These are phyloP conservation scores for Geranium incanum DNA, from an alignment of 441 rosid species.

Conservation along the genomic window DNA sequence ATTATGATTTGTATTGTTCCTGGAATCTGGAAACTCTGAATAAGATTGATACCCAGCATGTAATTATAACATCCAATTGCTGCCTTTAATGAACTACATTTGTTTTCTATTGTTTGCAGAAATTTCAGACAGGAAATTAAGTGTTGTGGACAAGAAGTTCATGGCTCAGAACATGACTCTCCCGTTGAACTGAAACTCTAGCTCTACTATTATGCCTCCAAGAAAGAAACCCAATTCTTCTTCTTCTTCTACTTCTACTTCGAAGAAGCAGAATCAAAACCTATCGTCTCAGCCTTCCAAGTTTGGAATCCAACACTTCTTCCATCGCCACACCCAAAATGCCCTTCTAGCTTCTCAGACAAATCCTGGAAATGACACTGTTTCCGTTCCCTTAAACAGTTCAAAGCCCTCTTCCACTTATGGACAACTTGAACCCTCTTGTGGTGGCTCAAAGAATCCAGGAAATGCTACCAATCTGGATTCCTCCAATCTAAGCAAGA, in stretches of 20 bases:
- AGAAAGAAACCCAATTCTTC: conserved; percentile 59
- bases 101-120: neutral
- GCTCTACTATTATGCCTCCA: conserved; percentile 48
- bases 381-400: neutral
- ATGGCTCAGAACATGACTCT: neutral
- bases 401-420: conserved; percentile 4
- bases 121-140: neutral
- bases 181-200: neutral
- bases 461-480: neutral
- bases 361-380: neutral
- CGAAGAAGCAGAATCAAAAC: conserved; percentile 32
- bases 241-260: conserved; percentile 29
- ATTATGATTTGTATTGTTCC: neutral
- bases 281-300: conserved; percentile 45
- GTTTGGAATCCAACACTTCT: conserved; percentile 87
- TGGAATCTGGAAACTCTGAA: neutral
- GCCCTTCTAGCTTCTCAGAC: conserved; percentile 20
- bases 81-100: neutral
- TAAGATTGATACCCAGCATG: neutral
- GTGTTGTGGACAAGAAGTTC: neutral
- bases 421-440: neutral
- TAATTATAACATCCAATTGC: neutral
- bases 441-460: neutral
- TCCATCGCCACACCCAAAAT: conserved; percentile 69
- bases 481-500: conserved; percentile 2